Evolutionary conservation across 257 asterid species (phyloP), one percentile per base, ranked within the genome.

Genomic region (Solanum appendiculatum): DNA sequence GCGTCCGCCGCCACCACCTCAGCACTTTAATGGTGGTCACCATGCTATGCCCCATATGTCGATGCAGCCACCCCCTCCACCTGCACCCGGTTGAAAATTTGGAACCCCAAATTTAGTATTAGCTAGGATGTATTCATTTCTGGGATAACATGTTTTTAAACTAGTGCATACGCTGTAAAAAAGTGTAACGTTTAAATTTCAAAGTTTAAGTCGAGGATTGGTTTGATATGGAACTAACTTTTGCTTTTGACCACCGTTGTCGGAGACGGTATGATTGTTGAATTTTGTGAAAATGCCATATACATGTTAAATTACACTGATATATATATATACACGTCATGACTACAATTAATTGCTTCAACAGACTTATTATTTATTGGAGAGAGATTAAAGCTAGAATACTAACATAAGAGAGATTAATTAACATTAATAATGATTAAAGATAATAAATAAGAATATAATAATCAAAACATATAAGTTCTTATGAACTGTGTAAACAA

Each of bases 1-100:
- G 54, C 85, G 82, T 54, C 87, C 77, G 3, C 73, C 80, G 9
- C 60, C 86, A n/a, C 78, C 78, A 27, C 72, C 74, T n/a, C 80
- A 25, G 54, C 82, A 85, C 51, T 69, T 74, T 40, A 70, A 60
- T 46, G 83, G 56, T 48, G 87, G 87, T 21, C 87, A 20, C 42
- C 87, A 85, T 68, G 42, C 72, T 12, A 20, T 44, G 42, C 87
- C 34, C 23, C 87, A 85, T 44, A 70, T 85, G 87, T 69, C 87
- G 3, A 85, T 85, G 87, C 85, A 60, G 29, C 82, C 86, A 15
- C 81, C 88, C 33, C 85, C 84, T 36, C 81, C 81, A 18, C 42
- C 70, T 31, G 84, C 84, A 27, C 10, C 36, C 3, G 64, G 66
- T 46, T 80, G 40, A 80, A 80, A 46, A 27, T 3, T 80, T 46